Percentiles rank a stretch among this genome's conserved stretches.
Conservation (phyloP, 495 filamentous ascomycete genomes). For the Achaetomiella virescens region DNA sequence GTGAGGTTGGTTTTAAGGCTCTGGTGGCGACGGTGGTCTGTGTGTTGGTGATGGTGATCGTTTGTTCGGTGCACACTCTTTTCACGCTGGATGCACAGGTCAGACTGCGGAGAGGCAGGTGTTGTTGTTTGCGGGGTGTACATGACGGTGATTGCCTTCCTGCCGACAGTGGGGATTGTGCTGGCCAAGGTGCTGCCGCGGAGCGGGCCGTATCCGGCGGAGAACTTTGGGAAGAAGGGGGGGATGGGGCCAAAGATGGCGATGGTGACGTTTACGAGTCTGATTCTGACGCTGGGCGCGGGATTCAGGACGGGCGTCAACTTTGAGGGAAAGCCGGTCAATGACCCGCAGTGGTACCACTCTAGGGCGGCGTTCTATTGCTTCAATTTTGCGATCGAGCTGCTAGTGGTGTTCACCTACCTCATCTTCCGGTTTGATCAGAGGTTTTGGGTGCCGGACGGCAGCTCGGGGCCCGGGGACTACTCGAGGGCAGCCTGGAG, state of each 20-base stretch:
- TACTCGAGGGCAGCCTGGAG: constrained; percentile 25
- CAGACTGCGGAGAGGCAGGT: constrained; percentile 50
- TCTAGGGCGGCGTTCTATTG: constrained; percentile 68
- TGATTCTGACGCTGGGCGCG: constrained; percentile 63
- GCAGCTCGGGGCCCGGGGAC: constrained; percentile 35
- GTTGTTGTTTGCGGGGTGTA: constrained; percentile 62
- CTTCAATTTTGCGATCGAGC: constrained; percentile 71
- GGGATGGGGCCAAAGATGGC: constrained; percentile 56
- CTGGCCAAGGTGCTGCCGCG: constrained; percentile 41
- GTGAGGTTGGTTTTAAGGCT: constrained; percentile 43
- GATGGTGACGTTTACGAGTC: constrained; percentile 52
- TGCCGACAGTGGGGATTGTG: constrained; percentile 59
- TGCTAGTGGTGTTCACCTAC: constrained; percentile 60
- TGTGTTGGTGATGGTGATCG: constrained; percentile 65
- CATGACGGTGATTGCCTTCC: constrained; percentile 61
- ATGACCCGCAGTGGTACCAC: constrained; percentile 61
- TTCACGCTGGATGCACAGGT: constrained; percentile 54
- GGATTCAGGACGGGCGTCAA: constrained; percentile 56
- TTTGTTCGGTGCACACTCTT: constrained; percentile 52
- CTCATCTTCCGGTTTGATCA: constrained; percentile 61
- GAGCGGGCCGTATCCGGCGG: constrained; percentile 33
- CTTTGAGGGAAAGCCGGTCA: constrained; percentile 48
- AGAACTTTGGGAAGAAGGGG: constrained; percentile 64
- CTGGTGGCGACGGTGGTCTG: constrained; percentile 54
- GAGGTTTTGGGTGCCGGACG: constrained; percentile 64